Percentiles rank a stretch among this genome's conserved stretches.
phyloP scores from a whole-genome alignment of 805 yeast species.

The Wickerhamomyces rabaulensis region DNA sequence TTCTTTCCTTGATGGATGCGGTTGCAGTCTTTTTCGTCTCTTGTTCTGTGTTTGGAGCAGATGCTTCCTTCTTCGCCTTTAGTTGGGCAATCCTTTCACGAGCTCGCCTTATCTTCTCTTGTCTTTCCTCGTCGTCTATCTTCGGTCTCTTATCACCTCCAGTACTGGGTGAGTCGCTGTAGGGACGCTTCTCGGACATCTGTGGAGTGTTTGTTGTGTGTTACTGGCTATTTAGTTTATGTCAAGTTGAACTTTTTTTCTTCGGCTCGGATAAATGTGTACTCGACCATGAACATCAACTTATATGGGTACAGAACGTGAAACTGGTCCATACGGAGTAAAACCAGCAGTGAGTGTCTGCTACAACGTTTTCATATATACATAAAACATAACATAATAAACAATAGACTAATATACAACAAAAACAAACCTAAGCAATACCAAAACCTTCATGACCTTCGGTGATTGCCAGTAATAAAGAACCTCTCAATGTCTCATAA shows the following conservation, averaged over 20 bases:
- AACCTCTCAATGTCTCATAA: slow-evolving; percentile 78
- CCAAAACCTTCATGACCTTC: slow-evolving; percentile 98
- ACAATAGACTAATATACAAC: neutral
- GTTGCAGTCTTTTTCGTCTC: neutral
- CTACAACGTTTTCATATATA: neutral
- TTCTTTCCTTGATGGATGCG: neutral
- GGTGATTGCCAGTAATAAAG: slow-evolving; percentile 76
- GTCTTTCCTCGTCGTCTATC: neutral
- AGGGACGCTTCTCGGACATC: slow-evolving; percentile 1
- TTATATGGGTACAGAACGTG: too few species aligned
- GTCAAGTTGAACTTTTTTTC: neutral
- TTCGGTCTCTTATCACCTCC: slow-evolving; percentile 4
- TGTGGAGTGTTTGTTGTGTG: too few species aligned
- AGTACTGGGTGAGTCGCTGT: slow-evolving; percentile 2
- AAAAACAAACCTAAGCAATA: slow-evolving; percentile 54
- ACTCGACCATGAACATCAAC: too few species aligned
- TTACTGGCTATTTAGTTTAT: neutral
- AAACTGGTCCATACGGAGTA: too few species aligned
- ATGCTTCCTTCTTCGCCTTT: slow-evolving; percentile 3
- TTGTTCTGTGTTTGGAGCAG: neutral
- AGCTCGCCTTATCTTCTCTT: slow-evolving; percentile 7
- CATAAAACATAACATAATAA: neutral
- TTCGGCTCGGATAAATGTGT: too few species aligned
- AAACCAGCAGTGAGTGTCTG: too few species aligned
- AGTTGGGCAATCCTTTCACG: slow-evolving; percentile 10